These are phyloP conservation scores for Aspergillus ustus DNA, from an alignment of 2,329 filamentous ascomycete species.

Conservation along the genomic window DNA sequence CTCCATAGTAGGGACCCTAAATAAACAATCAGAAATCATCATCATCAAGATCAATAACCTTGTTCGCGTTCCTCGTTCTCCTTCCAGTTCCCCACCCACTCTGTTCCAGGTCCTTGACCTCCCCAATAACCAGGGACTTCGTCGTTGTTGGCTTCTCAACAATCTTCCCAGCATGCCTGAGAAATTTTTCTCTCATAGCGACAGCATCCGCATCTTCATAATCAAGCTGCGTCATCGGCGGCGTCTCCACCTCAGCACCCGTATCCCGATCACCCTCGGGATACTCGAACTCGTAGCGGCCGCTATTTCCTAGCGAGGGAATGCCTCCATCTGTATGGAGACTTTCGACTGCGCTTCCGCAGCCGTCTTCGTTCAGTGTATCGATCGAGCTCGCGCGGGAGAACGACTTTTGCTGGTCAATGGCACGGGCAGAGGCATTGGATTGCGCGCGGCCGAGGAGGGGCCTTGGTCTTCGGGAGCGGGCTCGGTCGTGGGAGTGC, in stretches of 20 bases:
- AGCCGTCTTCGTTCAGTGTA: slow-evolving; percentile 52
- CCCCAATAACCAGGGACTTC: slow-evolving; percentile 30
- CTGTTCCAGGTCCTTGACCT: slow-evolving; percentile 40
- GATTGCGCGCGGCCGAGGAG: slow-evolving; percentile 50
- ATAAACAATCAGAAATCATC: not conserved
- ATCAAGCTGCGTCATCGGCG: slow-evolving; percentile 52
- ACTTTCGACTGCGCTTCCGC: slow-evolving; percentile 42
- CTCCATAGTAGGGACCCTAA: not conserved
- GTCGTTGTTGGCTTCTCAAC: slow-evolving; percentile 36
- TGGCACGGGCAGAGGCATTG: slow-evolving; percentile 38
- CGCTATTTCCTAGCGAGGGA: slow-evolving; percentile 36
- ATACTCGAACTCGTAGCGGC: slow-evolving; percentile 42
- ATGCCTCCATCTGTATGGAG: slow-evolving; percentile 32
- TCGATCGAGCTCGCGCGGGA: slow-evolving; percentile 57
- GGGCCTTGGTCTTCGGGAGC: slow-evolving; percentile 37
- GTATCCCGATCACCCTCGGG: slow-evolving; percentile 24
- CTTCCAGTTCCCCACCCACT: slow-evolving; percentile 40
- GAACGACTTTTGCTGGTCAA: slow-evolving; percentile 29
- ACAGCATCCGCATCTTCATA: slow-evolving; percentile 58
- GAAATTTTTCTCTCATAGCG: slow-evolving; percentile 60
- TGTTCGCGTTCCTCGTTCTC: slow-evolving; percentile 39
- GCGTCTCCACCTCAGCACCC: slow-evolving; percentile 38
- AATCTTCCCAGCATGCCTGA: slow-evolving; percentile 51
- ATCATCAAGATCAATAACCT: slow-evolving; percentile 25
- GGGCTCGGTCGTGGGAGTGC: slow-evolving; percentile 20